phyloP scores from a whole-genome alignment of 2,329 filamentous ascomycete genomes.

The Anthostomella pinea region DNA sequence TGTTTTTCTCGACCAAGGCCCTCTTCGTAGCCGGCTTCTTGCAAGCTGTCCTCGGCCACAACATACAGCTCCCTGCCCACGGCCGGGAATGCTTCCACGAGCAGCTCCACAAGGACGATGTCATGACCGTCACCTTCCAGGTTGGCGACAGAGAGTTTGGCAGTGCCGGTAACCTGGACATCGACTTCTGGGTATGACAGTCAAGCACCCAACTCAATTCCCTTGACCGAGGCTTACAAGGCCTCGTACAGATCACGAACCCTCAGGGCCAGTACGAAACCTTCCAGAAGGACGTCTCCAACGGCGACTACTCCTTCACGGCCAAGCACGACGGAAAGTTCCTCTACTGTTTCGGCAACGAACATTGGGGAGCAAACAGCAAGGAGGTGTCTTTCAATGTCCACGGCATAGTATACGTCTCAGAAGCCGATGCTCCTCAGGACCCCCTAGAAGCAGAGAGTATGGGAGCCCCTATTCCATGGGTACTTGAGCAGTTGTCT shows the following conservation, averaged over 20 bases:
- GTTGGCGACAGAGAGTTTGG: conserved; percentile 96
- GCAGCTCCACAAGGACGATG: conserved; percentile 85
- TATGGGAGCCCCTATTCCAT: conserved; percentile 37
- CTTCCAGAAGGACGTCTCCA: conserved; percentile 77
- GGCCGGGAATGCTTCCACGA: conserved; percentile 98
- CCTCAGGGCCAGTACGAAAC: conserved; percentile 73
- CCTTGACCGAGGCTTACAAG: background rate
- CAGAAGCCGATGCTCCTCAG: conserved; percentile 76
- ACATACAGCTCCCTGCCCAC: conserved; percentile 91
- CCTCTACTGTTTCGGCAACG: conserved; percentile 98
- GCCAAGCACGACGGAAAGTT: conserved; percentile 84
- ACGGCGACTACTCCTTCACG: conserved; percentile 90
- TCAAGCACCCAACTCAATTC: too few relatives aligned
- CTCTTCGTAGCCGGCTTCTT: conserved; percentile 48
- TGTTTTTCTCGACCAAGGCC: conserved; percentile 43
- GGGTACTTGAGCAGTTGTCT: background rate
- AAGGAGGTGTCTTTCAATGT: conserved; percentile 99
- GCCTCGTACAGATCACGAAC: conserved; percentile 64
- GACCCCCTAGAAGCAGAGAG: conserved; percentile 91
- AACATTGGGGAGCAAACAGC: conserved; percentile 92
- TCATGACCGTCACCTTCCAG: conserved; percentile 98
- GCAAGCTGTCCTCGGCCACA: conserved; percentile 69
- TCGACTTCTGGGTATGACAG: conserved; percentile 90
- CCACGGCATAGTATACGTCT: conserved; percentile 96
- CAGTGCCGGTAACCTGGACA: conserved; percentile 87